These are phyloP conservation scores for Wickerhamomyces hampshirensis DNA, from an alignment of 805 yeast species.

Conservation along the genomic window DNA sequence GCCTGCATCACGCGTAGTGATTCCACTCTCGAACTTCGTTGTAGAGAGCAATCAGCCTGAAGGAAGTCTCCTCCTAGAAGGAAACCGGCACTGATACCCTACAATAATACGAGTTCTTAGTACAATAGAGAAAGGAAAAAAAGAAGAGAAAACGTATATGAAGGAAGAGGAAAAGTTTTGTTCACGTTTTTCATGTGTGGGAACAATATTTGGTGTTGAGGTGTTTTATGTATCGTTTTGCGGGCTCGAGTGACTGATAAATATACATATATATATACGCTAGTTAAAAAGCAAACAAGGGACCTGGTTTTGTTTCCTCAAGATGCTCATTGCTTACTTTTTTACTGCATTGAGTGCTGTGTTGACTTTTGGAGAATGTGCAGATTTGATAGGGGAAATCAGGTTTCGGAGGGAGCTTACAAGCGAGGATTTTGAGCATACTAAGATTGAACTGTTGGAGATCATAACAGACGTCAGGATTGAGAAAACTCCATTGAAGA, in stretches of 20 bases:
- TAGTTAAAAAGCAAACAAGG: too few relatives aligned
- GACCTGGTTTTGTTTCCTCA: too few relatives aligned
- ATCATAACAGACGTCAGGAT: conserved; percentile 1
- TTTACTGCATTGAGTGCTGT: not conserved
- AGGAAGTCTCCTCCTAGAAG: not conserved
- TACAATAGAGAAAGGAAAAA: conserved; percentile 19
- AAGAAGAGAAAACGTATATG: not conserved
- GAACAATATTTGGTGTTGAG: not conserved
- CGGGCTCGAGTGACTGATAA: too few relatives aligned
- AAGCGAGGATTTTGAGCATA: conserved; percentile 9
- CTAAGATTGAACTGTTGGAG: conserved; percentile 12
- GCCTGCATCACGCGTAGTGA: conserved; percentile 11
- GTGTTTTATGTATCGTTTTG: not conserved
- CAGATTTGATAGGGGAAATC: conserved; percentile 14
- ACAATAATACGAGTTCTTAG: conserved; percentile 26
- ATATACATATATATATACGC: too few relatives aligned
- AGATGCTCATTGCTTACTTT: not conserved
- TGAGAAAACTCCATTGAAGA: not conserved
- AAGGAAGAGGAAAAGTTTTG: not conserved
- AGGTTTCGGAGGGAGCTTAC: conserved; percentile 11
- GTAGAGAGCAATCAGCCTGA: conserved; percentile 26
- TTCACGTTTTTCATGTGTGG: too few relatives aligned
- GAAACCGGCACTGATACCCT: conserved; percentile 22
- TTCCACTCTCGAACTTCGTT: conserved; percentile 24
- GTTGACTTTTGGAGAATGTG: conserved; percentile 3